Percentiles rank a stretch among this genome's conserved stretches.
Conservation (phyloP, 2,329 filamentous ascomycete genomes). For the Trichoderma lentiforme region DNA sequence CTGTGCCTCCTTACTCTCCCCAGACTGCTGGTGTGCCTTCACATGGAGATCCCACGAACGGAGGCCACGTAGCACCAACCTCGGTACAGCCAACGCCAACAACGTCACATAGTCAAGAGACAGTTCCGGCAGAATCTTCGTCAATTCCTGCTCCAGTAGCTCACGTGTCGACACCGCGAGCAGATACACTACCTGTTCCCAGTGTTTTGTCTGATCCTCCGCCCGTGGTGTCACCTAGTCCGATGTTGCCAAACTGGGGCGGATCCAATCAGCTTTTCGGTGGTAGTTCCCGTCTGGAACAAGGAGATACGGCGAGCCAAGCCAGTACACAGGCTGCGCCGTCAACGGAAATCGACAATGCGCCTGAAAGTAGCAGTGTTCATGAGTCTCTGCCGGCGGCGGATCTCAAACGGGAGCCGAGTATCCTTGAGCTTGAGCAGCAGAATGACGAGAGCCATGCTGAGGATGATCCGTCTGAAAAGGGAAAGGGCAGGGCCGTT, state of each 20-base stretch:
- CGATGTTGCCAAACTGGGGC: slow-evolving; percentile 50
- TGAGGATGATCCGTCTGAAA: slow-evolving; percentile 24
- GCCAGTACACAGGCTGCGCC: slow-evolving; percentile 11
- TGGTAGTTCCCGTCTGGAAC: slow-evolving; percentile 29
- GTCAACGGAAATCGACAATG: slow-evolving; percentile 2
- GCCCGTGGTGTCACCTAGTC: slow-evolving; percentile 46
- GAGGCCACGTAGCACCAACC: slow-evolving; percentile 11
- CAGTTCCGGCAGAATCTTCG: neutral
- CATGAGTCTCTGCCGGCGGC: slow-evolving; percentile 9
- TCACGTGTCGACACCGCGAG: neutral
- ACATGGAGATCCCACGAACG: slow-evolving; percentile 19
- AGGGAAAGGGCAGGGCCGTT: slow-evolving; percentile 45
- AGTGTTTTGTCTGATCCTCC: slow-evolving; percentile 25
- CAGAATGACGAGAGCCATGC: slow-evolving; percentile 14
- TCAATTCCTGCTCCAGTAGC: neutral
- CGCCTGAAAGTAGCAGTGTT: neutral
- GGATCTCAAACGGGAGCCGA: slow-evolving; percentile 15
- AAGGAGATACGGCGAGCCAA: slow-evolving; percentile 21
- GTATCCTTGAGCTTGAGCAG: slow-evolving; percentile 19
- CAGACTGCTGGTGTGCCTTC: slow-evolving; percentile 24
- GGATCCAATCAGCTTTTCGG: slow-evolving; percentile 48
- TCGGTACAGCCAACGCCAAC: slow-evolving; percentile 4
- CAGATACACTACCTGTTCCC: neutral
- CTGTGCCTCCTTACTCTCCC: slow-evolving; percentile 22
- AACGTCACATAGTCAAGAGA: neutral